Base-by-base conservation (phyloP, 1,284 basidiomycete species). In the Rhodotorula glutinis region DNA sequence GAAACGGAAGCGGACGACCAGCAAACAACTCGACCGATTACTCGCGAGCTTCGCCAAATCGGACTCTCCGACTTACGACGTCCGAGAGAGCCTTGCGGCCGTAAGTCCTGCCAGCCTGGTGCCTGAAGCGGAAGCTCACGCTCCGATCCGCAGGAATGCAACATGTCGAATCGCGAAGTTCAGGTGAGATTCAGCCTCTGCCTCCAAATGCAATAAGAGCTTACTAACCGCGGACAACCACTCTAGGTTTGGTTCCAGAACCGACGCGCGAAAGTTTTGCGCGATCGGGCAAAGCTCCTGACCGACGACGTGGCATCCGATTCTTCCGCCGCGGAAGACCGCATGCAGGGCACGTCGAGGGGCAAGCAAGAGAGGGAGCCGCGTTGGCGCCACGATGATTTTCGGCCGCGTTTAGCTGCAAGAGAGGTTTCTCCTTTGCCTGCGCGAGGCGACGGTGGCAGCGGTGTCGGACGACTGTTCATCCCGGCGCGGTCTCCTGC, bases 231-330 rank as follows among this genome's bases (percentile, higher is more conserved):
- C 16, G 4, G 3, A 3, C 17, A 9, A n/a, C n/a, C 3, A 4
- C 44, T 21, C n/a, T 33, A 76, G 73, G 74, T 76, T 41, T 76
- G 76, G 76, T 76, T 76, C 49, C 76, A 77, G 62, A 77, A 77
- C 51, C 67, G 76, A 4, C 61, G 76, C 21, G 76, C 76, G 21
- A 77, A 77, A 60, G 65, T 71, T 19, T 69, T 61, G 41, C 73
- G 75, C 7, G 56, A 70, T 51, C 54, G 60, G 1, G 57, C 55
- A 11, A 27, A 25, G 30, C 44, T 14, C n/a, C 23, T n/a, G 23
- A n/a, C 4, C n/a, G 46, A 21, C 46, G 16, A 25, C 4, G 13
- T n/a, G 23, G 46, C 46, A 11, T 38, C 33, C 5, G 33, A 38
- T 38, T 38, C 33, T 7, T 38, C 33, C 5, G 33, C 33, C 33